Base-by-base conservation (phyloP, 805 yeast species). In the Saccharomyces jurei region DNA sequence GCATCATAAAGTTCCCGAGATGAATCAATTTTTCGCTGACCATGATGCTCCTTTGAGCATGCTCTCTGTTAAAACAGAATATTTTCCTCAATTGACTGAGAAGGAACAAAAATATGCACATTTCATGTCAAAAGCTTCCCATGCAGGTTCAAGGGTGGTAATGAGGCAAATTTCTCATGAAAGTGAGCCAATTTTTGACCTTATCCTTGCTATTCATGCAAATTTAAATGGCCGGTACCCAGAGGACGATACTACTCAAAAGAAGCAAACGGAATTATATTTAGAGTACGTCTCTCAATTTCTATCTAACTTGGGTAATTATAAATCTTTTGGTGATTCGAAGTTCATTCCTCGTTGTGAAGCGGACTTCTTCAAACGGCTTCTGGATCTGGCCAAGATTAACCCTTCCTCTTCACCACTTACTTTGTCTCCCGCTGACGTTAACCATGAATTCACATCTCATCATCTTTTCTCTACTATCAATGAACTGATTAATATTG, bases 261-360 rank as follows among this genome's bases (percentile, higher is more conserved):
- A 17, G 44, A 25, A 36, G 13, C 72, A 71, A 13, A 74, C 72
- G 0, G 69, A 32, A 8, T 52, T 52, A 17, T 87, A 86, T 67
- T 72, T 88, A 67, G 88, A 85, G 65, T 89, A 81, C 68, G 86
- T 84, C 30, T 85, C 89, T 46, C 92, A 87, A 73, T 83, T 87
- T 64, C 73, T 87, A 57, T 75, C 84, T 41, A 87, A 87, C 69
- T 74, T 84, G 68, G 94, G 94, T 60, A 87, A 87, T 65, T 87
- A 80, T 72, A 89, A 86, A 71, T 85, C 94, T 0, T 89, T 89
- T 68, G 97, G 97, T 60, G 96, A 89, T 71, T 81, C 81, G 61
- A 89, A 89, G 70, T 89, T 89, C 64, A 77, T 89, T 58, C 97
- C 97, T 46, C 73, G 81, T 51, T 63, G 88, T 44, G 54, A 77